Base-by-base conservation (phyloP, 2,329 filamentous ascomycete genomes). In the Fusarium nygamai region DNA sequence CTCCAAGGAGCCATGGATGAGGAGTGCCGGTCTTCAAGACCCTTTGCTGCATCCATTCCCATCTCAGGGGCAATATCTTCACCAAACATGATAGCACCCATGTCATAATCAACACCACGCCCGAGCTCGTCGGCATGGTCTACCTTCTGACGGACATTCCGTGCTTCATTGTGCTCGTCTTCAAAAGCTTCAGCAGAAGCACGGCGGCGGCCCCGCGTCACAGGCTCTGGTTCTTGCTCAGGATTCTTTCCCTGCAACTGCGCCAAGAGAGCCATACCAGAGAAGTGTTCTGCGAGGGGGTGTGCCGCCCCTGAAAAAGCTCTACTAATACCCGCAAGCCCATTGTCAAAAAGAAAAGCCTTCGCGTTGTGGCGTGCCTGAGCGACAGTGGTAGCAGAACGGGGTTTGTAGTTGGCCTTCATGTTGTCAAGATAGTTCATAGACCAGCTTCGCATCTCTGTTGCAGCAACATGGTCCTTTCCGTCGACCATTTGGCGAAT, bases 11-110 rank as follows among this genome's bases (percentile, higher is more conserved):
- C 82, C 64, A 87, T 80, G 22, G 85, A 86, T 6, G 86, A 88
- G 2, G 86, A 88, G 51, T 89, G 88, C 61, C 92, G 89, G 67
- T 97, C 93, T 9, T 90, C 89, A 61, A 96, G 87, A 13, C 89
- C 88, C 2, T 89, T 87, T 2, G 86, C 88, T 2, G 89, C 92
- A 47, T 93, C 90, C 82, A 94, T 90, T 27, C 92, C 93, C 31
- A 94, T 82, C 80, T 97, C 94, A 27, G 92, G 82, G 54, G 84
- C 80, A 1, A 82, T 80, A 24, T 86, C 82, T 27, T 85, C 81
- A n/a, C 82, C 82, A 12, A 84, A 75, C 5, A 82, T 77, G 14
- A 81, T 53, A 8, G 78, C 72, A 1, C 80, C 81, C 41, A 57
- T 24, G 11, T 80, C 80, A 13, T 80, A 79, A 9, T 64, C 69